These are phyloP conservation scores for Crithidia sp. DNA, from an alignment of 208 protist genomes.

Conservation along the genomic window DNA sequence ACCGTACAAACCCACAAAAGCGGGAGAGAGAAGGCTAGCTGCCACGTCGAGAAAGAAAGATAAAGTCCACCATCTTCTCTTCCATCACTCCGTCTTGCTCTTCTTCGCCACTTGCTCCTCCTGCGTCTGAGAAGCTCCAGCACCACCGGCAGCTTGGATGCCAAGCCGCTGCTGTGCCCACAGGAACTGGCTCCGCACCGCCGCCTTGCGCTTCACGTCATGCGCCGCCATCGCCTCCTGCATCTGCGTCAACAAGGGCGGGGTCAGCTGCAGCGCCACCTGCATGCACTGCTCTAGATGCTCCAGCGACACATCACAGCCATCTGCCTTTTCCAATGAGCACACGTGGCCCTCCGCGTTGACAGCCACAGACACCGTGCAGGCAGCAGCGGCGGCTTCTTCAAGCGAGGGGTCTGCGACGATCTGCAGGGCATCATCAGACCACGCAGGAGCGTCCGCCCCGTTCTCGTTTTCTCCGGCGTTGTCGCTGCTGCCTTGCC, in stretches of 20 bases:
- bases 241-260: slow-evolving; percentile 57
- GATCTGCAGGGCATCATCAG: slow-evolving; percentile 46
- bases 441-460: slow-evolving; percentile 9
- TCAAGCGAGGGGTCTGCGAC: slow-evolving; percentile 77
- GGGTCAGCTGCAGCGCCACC: slow-evolving; percentile 46
- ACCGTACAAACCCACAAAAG: background rate
- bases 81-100: slow-evolving; percentile 19
- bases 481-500: background rate
- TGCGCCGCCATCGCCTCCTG: slow-evolving; percentile 70
- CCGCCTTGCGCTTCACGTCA: slow-evolving; percentile 58
- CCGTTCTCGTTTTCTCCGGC: background rate
- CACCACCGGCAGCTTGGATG: slow-evolving; percentile 40
- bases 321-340: slow-evolving; percentile 75
- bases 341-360: slow-evolving; percentile 88
- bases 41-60: background rate
- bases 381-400: slow-evolving; percentile 73
- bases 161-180: slow-evolving; percentile 85
- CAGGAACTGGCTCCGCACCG: slow-evolving; percentile 72
- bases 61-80: slow-evolving; percentile 1
- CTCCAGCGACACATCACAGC: slow-evolving; percentile 59
- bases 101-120: slow-evolving; percentile 28
- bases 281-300: slow-evolving; percentile 62
- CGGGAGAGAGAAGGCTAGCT: background rate
- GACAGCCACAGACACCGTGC: slow-evolving; percentile 69
- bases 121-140: background rate